These are phyloP conservation scores for Ceriops zippeliana DNA, from an alignment of 345 rosid species.

Conservation along the genomic window DNA sequence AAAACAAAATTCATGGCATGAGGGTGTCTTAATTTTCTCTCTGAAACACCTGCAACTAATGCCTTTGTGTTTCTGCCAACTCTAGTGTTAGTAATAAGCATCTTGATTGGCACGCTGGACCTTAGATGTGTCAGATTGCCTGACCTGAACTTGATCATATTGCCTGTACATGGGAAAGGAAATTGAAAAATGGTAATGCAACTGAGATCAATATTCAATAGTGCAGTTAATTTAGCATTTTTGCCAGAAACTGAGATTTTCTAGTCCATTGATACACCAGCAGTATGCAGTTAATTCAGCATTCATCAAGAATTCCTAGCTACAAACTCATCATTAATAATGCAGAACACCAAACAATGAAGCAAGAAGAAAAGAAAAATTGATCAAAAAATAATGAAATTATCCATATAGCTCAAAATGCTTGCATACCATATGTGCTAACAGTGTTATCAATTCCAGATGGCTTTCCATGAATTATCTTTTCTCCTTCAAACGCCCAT, in stretches of 20 bases:
- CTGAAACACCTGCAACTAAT: constrained; percentile 83
- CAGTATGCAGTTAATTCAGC: not conserved
- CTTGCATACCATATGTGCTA: constrained; percentile 77
- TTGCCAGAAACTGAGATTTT: too few relatives aligned
- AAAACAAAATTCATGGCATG: constrained; percentile 70
- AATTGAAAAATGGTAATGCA: not conserved
- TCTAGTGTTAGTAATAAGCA: constrained; percentile 90
- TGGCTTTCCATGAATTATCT: constrained; percentile 88
- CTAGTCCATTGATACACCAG: too few relatives aligned
- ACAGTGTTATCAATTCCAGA: constrained; percentile 97
- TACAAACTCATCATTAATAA: not conserved
- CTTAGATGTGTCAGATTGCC: constrained; percentile 60
- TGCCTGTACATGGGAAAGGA: constrained; percentile 43
- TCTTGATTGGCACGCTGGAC: constrained; percentile 57
- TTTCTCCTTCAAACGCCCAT: constrained; percentile 99
- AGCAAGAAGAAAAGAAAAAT: not conserved
- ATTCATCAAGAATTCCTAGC: not conserved
- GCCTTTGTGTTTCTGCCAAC: constrained; percentile 91
- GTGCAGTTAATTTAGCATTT: too few relatives aligned
- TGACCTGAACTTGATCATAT: constrained; percentile 78
- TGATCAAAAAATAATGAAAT: not conserved
- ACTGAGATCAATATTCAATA: not conserved
- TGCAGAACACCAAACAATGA: not conserved
- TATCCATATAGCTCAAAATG: not conserved
- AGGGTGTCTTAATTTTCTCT: constrained; percentile 64